A percentile compares a stretch with the other conserved stretches of the same genome.
These are phyloP conservation scores for Avicennia marina DNA, from an alignment of 257 asterid genomes.

Conservation along the genomic window DNA sequence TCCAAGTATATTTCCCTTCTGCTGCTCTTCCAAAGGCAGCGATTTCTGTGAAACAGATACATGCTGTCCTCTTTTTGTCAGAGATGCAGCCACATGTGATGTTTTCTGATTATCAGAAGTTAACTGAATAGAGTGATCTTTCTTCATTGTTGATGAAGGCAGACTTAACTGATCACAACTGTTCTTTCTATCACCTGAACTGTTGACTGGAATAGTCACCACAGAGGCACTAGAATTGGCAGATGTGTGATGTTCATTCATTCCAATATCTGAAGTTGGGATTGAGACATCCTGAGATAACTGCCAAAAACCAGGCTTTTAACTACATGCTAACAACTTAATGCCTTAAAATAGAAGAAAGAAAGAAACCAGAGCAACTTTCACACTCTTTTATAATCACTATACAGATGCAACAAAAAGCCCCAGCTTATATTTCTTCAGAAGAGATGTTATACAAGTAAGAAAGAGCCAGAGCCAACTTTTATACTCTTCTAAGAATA, in stretches of 20 bases:
- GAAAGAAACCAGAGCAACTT: background rate
- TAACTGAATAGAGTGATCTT: constrained; percentile 25
- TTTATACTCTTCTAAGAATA: too few relatives aligned
- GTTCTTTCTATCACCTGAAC: constrained; percentile 21
- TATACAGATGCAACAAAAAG: too few relatives aligned
- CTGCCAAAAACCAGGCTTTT: constrained; percentile 12
- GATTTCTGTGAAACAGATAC: constrained; percentile 16
- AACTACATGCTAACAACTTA: constrained; percentile 10
- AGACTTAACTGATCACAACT: constrained; percentile 18
- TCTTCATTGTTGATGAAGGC: constrained; percentile 18
- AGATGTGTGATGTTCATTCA: constrained; percentile 15
- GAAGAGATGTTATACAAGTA: too few relatives aligned
- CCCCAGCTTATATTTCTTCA: too few relatives aligned
- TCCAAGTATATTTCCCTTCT: constrained; percentile 27
- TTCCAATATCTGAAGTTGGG: constrained; percentile 30
- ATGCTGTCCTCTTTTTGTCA: constrained; percentile 18
- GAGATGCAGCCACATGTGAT: constrained; percentile 17
- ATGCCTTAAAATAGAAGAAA: background rate
- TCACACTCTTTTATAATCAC: too few relatives aligned
- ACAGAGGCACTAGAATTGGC: constrained; percentile 19
- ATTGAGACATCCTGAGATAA: constrained; percentile 39
- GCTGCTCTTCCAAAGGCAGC: constrained; percentile 25
- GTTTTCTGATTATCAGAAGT: constrained; percentile 23
- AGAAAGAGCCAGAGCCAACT: too few relatives aligned
- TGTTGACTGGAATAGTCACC: constrained; percentile 21